Percentiles rank a stretch among this genome's conserved stretches.
Evolutionary conservation across 768 basidiomycete genomes (phyloP).

Genomic region (Phylloporus sp.): DNA sequence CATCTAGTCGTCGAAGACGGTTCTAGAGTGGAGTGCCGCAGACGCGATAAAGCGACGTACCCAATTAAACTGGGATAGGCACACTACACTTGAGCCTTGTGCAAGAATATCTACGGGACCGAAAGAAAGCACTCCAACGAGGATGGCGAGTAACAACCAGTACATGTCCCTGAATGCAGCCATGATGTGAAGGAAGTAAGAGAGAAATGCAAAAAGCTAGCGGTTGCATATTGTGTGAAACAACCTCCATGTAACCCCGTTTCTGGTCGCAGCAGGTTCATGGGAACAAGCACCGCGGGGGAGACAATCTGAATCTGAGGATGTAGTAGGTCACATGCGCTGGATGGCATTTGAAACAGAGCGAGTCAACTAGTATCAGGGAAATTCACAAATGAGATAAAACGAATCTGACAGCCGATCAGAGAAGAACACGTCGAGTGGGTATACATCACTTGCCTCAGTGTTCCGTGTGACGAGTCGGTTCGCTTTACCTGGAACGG

Average conservation of each 20-base stretch:
- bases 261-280: conserved; percentile 10
- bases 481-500: too few species aligned
- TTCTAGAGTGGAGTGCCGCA: neutral
- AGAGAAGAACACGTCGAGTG: too few species aligned
- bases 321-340: too few species aligned
- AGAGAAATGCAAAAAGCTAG: neutral
- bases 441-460: too few species aligned
- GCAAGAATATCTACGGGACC: conserved; percentile 16
- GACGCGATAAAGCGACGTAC: conserved; percentile 12
- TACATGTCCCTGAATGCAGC: neutral
- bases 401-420: too few species aligned
- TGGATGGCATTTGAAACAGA: too few species aligned
- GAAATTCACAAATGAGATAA: too few species aligned
- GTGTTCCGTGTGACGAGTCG: too few species aligned
- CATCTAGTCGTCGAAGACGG: conserved; percentile 19
- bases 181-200: conserved; percentile 8
- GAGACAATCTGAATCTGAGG: too few species aligned
- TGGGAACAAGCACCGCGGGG: too few species aligned
- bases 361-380: too few species aligned
- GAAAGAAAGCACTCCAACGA: conserved; percentile 15
- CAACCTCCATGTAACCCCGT: too few species aligned
- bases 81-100: conserved; percentile 22
- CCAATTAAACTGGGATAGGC: conserved; percentile 24
- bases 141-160: conserved; percentile 17
- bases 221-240: neutral